phyloP scores from a whole-genome alignment of 176 grass and related monocot species.

The Oryza punctata region DNA sequence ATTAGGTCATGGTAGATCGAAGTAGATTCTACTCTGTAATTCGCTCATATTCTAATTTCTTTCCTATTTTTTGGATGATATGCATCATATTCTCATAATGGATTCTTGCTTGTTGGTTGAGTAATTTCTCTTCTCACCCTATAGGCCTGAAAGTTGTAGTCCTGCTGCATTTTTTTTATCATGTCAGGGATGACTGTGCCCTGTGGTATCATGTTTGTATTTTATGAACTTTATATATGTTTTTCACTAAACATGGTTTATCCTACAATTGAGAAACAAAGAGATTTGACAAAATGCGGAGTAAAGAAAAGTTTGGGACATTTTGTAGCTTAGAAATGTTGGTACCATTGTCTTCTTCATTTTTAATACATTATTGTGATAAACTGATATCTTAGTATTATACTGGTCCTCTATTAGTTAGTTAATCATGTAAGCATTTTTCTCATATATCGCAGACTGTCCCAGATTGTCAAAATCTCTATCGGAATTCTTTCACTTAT shows the following conservation, averaged over 20 bases:
- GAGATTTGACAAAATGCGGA: background rate
- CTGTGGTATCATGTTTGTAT: background rate
- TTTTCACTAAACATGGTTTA: background rate
- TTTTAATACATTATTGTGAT: constrained; percentile 26
- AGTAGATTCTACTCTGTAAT: background rate
- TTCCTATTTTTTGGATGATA: constrained; percentile 12
- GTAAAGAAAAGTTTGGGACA: background rate
- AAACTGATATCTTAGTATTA: constrained; percentile 12
- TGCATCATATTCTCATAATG: constrained; percentile 15
- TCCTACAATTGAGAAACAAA: background rate
- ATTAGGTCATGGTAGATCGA: constrained; percentile 2
- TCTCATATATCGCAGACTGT: constrained; percentile 57
- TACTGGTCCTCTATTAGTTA: constrained; percentile 6
- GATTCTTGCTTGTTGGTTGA: background rate
- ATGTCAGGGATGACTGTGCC: background rate
- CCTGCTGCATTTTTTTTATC: background rate
- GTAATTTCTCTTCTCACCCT: constrained; percentile 23
- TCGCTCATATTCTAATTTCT: background rate
- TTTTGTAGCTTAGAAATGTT: background rate
- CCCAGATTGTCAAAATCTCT: constrained; percentile 62
- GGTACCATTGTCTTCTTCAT: background rate
- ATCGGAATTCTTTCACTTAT: constrained; percentile 63
- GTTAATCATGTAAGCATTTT: constrained; percentile 1
- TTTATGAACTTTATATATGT: constrained; percentile 2
- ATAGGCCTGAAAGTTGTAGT: background rate